phyloP scores from a whole-genome alignment of 495 filamentous ascomycete species.

The Gamarada debralockiae region DNA sequence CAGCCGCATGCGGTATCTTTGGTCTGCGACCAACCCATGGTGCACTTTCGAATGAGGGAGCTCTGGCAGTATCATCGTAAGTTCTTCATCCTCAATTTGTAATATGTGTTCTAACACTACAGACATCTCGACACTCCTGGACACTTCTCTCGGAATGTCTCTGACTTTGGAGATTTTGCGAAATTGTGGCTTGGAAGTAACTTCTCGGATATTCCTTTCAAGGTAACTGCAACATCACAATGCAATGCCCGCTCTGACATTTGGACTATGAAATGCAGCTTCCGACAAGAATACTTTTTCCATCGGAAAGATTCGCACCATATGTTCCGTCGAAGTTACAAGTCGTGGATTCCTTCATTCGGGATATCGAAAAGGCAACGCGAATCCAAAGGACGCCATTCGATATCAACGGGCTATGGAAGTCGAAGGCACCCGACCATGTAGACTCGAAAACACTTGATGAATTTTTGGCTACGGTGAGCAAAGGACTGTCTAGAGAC shows the following conservation, averaged over 20 bases:
- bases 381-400: not conserved
- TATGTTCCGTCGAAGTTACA: not conserved
- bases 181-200: not conserved
- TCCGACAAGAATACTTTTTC: constrained; percentile 11
- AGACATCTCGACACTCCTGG: constrained; percentile 18
- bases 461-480: constrained; percentile 15
- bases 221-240: not conserved
- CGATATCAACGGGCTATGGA: constrained; percentile 1
- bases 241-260: too few relatives aligned
- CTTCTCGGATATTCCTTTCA: not conserved
- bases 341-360: not conserved
- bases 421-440: not conserved
- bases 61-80: constrained; percentile 14
- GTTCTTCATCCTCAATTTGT: not conserved
- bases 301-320: constrained; percentile 3
- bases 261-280: not conserved
- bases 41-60: constrained; percentile 12
- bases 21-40: constrained; percentile 17
- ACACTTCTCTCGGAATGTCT: constrained; percentile 13
- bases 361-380: not conserved
- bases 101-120: not conserved
- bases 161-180: constrained; percentile 6
- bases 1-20: constrained; percentile 19
- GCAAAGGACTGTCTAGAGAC: not conserved
- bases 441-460: not conserved